phyloP scores from a whole-genome alignment of 2,329 filamentous ascomycete species.

The Hypocrella siamensis region DNA sequence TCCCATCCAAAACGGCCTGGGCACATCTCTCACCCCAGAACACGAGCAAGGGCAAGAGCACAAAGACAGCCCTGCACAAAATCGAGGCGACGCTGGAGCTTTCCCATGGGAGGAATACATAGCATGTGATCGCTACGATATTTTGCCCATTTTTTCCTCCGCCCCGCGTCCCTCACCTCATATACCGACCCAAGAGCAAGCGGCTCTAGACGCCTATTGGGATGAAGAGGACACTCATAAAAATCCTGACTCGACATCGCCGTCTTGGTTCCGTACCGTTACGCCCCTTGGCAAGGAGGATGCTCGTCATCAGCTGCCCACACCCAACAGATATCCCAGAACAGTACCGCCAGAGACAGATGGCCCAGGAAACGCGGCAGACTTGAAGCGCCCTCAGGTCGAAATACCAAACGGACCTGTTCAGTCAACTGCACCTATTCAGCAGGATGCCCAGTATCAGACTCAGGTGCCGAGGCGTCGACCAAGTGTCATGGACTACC shows the following conservation, averaged over 20 bases:
- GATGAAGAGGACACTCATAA: slow-evolving; percentile 3
- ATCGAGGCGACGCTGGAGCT: too few species aligned
- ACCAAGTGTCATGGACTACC: slow-evolving; percentile 7
- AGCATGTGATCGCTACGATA: too few species aligned
- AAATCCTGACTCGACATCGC: slow-evolving; percentile 1
- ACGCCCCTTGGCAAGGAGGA: slow-evolving; percentile 1
- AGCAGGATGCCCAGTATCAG: slow-evolving; percentile 1
- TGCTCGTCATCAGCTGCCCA: background rate
- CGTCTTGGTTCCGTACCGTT: slow-evolving; percentile 2
- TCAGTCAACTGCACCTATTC: slow-evolving; percentile 3
- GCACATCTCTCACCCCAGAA: too few species aligned
- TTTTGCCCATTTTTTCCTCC: too few species aligned
- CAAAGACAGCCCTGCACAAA: too few species aligned
- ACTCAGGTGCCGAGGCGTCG: slow-evolving; percentile 4
- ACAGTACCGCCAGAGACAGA: slow-evolving; percentile 1
- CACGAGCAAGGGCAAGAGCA: too few species aligned
- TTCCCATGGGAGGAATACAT: too few species aligned
- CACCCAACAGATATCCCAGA: slow-evolving; percentile 1
- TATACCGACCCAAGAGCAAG: too few species aligned
- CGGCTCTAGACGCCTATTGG: slow-evolving; percentile 1
- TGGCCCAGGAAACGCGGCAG: background rate
- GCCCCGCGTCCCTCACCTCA: too few species aligned
- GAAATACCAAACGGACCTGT: too few species aligned
- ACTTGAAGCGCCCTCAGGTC: slow-evolving; percentile 1
- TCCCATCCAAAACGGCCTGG: too few species aligned